Evolutionary conservation across 148 eudicot species (phyloP), one percentile per base, ranked within the genome.

Genomic region (Amaranthus cruentus): DNA sequence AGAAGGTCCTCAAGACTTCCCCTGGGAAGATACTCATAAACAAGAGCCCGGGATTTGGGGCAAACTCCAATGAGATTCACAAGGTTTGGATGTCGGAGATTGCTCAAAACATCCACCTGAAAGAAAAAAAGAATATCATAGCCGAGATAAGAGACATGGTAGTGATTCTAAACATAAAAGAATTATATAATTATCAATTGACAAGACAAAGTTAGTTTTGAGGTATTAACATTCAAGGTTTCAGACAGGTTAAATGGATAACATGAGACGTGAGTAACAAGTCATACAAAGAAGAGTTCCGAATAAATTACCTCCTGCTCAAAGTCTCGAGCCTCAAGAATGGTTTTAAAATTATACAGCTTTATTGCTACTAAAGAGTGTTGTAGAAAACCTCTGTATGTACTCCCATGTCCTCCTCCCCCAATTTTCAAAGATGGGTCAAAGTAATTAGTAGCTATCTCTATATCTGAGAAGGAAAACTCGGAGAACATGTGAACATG

Each of bases 1-100:
- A 94, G 90, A 43, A 93, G 87, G 68, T 94, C 98, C 71, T 89
- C 97, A 15, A 94, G 97, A 86, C 90, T 88, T 80, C 97, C 97
- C 12, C 87, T 82, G 0, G 89, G 83, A 72, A 88, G 87, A 77
- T 85, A 91, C 82, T 91, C 98, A 42, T 89, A 94, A 62, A 94
- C 59, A 4, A 94, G 87, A 57, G 90, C 69, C 76, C 80, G 76
- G 6, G 85, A 83, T 70, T 91, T 93, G 1, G 89, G 86, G 73
- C 98, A 91, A 67, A 88, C 83, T 71, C 98, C 98, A n/a, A 94
- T 81, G 13, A 91, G 86, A 62, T 89, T 85, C 62, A 94, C 84
- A 57, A 91, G 64, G 85, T 94, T 89, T 55, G 96, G 98, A 82
- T 94, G 98, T 69, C 93, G 83, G 57, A 88, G 58, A 77, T 83